Evolutionary conservation across 2,329 filamentous ascomycete genomes (phyloP), one percentile per base, ranked within the genome.

Genomic region (Monosporascus sp.): DNA sequence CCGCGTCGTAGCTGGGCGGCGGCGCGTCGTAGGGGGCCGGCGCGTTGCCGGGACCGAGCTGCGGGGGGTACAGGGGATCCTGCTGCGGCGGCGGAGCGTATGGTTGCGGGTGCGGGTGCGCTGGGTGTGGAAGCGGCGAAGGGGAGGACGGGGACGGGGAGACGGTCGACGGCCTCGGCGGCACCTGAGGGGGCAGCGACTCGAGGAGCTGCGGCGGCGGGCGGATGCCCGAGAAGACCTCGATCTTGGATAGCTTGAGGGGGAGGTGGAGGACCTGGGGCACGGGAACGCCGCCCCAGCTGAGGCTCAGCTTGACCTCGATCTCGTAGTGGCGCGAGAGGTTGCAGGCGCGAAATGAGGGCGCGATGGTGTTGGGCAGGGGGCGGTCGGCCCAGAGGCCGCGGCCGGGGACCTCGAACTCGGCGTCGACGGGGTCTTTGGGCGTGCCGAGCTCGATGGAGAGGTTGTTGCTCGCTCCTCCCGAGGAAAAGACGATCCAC

Each of bases 1-100:
- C 91, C 70, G 97, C 92, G 71, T 96, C 91, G 66, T 97, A 97
- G 64, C 90, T 96, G 7, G 92, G 92, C 19, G 93, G 92, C n/a
- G 91, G 89, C 52, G 94, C 91, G 35, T 90, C 86, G 58, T 81
- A 77, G 68, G 65, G 43, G 2, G n/a, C 5, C 19, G 74, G 70
- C 1, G 68, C 76, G 2, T 70, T 73, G 11, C 67, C 62, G 8
- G 71, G 68, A 37, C 78, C 77, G 20, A 85, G 70, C 62, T 84
- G 82, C 4, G 82, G 81, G 17, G 82, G 82, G 56, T 84, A 85
- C 7, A 82, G 66, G 3, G 81, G 76, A 60, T 84, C 81, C 22
- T 69, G 59, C 5, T 59, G 60, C 40, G 57, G 59, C 16, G 63
- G 58, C 31, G 9, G 27, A 31, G 27, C 27, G 26, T 27, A 27